phyloP scores from a whole-genome alignment of 2,329 filamentous ascomycete species.

The Alternaria brassicae region DNA sequence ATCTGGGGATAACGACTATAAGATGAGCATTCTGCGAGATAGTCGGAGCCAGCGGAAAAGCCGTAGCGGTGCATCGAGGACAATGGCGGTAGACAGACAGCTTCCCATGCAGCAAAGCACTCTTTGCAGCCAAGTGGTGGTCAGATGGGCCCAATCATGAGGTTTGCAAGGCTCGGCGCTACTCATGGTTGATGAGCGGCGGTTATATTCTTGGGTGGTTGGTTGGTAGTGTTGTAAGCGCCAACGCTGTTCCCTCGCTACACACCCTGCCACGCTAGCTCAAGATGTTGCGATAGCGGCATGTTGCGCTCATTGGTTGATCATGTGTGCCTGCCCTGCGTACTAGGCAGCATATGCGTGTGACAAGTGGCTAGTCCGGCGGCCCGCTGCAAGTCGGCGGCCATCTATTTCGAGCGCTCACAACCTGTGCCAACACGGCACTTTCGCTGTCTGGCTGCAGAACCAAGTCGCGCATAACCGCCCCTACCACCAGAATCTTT shows the following conservation, averaged over 20 bases:
- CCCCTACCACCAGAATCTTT: conserved; percentile 15
- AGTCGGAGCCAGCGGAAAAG: conserved; percentile 17
- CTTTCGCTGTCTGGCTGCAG: conserved; percentile 10
- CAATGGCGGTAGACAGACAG: conserved; percentile 46
- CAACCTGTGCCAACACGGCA: conserved; percentile 16
- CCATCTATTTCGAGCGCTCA: conserved; percentile 46
- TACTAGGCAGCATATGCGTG: conserved; percentile 38
- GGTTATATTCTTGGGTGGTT: conserved; percentile 49
- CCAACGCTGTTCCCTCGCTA: conserved; percentile 42
- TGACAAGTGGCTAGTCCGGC: conserved; percentile 38
- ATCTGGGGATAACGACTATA: conserved; percentile 47
- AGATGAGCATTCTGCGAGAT: conserved; percentile 27
- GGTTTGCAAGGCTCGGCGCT: conserved; percentile 42
- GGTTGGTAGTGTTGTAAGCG: conserved; percentile 45
- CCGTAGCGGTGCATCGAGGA: conserved; percentile 20
- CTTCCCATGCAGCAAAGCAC: conserved; percentile 42
- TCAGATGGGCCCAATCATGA: conserved; percentile 42
- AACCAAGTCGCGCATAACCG: conserved; percentile 17
- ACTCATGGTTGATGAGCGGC: conserved; percentile 37
- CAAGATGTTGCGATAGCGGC: conserved; percentile 22
- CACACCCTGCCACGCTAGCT: conserved; percentile 30
- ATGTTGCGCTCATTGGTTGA: conserved; percentile 36
- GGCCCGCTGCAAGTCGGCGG: conserved; percentile 41
- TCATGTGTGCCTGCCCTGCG: conserved; percentile 37
- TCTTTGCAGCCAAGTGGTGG: conserved; percentile 36